Percentiles rank a stretch among this genome's conserved stretches.
Conservation (phyloP, 1,284 basidiomycete species). For the Puccinia polysora region DNA sequence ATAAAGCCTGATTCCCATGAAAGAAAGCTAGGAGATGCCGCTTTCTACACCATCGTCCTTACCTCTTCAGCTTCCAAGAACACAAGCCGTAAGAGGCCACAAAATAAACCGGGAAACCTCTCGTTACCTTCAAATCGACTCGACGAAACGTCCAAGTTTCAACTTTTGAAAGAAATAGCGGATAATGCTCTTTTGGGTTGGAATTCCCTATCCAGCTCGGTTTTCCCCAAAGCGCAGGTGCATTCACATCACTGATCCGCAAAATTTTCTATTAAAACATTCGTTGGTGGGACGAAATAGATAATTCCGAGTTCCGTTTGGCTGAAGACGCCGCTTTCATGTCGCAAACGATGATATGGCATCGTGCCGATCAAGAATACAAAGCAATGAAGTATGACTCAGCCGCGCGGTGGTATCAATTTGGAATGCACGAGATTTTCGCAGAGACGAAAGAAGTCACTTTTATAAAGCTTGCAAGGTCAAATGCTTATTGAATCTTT, state of each 20-base stretch:
- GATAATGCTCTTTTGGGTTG: slow-evolving; percentile 14
- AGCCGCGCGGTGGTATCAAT: slow-evolving; percentile 36
- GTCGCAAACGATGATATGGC: slow-evolving; percentile 40
- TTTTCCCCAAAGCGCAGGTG: not conserved
- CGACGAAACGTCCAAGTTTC: slow-evolving; percentile 19
- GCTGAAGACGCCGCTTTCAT: slow-evolving; percentile 34
- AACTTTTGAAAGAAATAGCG: slow-evolving; percentile 34
- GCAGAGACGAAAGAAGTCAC: slow-evolving; percentile 18
- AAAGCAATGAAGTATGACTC: slow-evolving; percentile 10
- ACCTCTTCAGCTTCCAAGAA: slow-evolving; percentile 6
- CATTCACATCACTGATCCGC: not conserved
- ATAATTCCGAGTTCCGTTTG: slow-evolving; percentile 36
- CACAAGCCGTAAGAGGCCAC: not conserved
- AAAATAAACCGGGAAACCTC: not conserved
- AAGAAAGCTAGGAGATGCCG: slow-evolving; percentile 20
- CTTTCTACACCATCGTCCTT: slow-evolving; percentile 32
- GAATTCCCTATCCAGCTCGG: not conserved
- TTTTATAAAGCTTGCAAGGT: slow-evolving; percentile 40
- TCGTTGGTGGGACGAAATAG: not conserved
- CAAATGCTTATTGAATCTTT: not conserved
- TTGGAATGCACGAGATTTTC: slow-evolving; percentile 34
- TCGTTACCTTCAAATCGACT: not conserved
- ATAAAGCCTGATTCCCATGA: slow-evolving; percentile 7
- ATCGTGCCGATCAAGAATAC: slow-evolving; percentile 29
- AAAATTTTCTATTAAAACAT: not conserved